phyloP scores from a whole-genome alignment of 2,329 filamentous ascomycete species.

The Xylaria sp. region DNA sequence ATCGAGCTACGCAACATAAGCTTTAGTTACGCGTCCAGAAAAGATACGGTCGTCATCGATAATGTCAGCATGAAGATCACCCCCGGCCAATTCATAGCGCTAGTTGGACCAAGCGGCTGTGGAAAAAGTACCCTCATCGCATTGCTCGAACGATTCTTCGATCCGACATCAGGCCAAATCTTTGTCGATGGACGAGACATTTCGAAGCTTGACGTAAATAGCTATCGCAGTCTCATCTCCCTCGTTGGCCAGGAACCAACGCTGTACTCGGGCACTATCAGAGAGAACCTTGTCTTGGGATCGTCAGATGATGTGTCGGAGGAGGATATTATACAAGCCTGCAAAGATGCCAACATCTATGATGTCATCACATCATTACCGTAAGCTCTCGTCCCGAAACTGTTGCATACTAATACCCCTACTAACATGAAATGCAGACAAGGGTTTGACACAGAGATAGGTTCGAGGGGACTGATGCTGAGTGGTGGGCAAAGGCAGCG shows the following conservation, averaged over 20 bases:
- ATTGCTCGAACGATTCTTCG: conserved; percentile 59
- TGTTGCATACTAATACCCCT: not conserved
- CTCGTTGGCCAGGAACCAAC: conserved; percentile 69
- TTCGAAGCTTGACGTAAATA: conserved; percentile 55
- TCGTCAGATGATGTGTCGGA: conserved; percentile 53
- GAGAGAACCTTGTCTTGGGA: conserved; percentile 61
- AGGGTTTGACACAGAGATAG: conserved; percentile 6
- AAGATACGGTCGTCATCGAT: conserved; percentile 54
- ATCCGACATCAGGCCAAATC: conserved; percentile 58
- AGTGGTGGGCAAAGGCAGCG: conserved; percentile 52
- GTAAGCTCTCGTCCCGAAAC: not conserved
- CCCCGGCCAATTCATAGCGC: conserved; percentile 61
- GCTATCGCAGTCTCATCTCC: conserved; percentile 63
- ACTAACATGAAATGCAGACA: conserved; percentile 1
- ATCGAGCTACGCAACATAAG: not conserved
- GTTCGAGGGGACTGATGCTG: conserved; percentile 67
- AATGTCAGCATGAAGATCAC: conserved; percentile 57
- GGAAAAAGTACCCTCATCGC: conserved; percentile 71
- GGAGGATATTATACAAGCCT: conserved; percentile 64
- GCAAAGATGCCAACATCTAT: conserved; percentile 67
- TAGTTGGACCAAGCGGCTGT: conserved; percentile 66
- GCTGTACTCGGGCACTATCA: conserved; percentile 59
- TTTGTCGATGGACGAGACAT: conserved; percentile 56
- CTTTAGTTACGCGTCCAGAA: conserved; percentile 69
- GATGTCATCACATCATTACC: conserved; percentile 62